Evolutionary conservation across 1,139 yeast species (phyloP), one percentile per base, ranked within the genome.

Genomic region (Meyerozyma smithsonii): DNA sequence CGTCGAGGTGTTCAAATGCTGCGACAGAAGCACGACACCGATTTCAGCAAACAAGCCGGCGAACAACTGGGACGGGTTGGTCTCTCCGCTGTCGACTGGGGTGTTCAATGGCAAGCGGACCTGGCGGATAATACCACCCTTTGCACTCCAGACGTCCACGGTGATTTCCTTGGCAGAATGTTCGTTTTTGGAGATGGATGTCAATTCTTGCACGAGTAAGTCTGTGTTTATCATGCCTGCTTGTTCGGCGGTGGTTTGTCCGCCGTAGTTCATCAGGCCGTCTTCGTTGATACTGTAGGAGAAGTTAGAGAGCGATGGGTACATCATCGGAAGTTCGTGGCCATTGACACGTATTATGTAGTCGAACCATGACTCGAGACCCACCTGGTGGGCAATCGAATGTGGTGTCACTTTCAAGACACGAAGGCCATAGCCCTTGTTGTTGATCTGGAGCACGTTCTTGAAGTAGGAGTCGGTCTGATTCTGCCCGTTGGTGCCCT

Each of bases 311-410:
- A 62, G 54, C 2, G 66, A 53, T 0, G 73, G 69, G 42, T 64
- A 50, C 28, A 62, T 53, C 63, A 79, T 69, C 12, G 86, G 85
- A 39, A 84, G 66, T 37, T 84, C 86, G 47, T 79, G 83, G 38
- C 86, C 88, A 52, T 90, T 86, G 44, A 90, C 68, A 2, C 84
- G 83, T 21, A 89, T 74, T 36, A 92, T 79, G 56, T 73, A 90
- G 58, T 92, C 97, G 55, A 90, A 92, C 79, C 88, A 82, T 8
- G 95, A 74, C 59, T 88, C 95, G 19, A 92, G 58, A 1, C 74
- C 75, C 3, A 52, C 48, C 33, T 53, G 48, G 38, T 65, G 66
- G 1, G 69, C 76, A 7, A 50, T 36, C 4, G 75, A 69, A 36
- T 67, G 72, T 7, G 76, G 74, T 8, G 48, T 56, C 16, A 72